These are phyloP conservation scores for Aspergillus arachidicola DNA, from an alignment of 2,329 filamentous ascomycete species.

Conservation along the genomic window DNA sequence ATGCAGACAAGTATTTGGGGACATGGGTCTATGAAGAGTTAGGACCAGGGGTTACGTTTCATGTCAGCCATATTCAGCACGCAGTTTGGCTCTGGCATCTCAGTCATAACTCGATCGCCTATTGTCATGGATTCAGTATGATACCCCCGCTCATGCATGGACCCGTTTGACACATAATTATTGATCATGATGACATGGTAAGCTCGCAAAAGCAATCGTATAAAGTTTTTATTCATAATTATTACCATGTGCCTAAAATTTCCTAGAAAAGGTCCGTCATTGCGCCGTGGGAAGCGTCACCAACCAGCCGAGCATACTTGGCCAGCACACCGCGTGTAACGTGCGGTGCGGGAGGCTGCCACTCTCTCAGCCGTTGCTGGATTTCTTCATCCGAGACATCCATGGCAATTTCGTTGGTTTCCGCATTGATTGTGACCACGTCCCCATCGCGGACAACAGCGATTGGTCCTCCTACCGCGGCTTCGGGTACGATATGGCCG, in stretches of 20 bases:
- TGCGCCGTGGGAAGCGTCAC: slow-evolving; percentile 88
- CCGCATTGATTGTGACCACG: slow-evolving; percentile 81
- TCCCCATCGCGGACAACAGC: slow-evolving; percentile 81
- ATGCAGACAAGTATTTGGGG: background rate
- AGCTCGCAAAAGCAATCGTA: background rate
- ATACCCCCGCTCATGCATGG: too few relatives aligned
- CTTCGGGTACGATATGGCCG: slow-evolving; percentile 89
- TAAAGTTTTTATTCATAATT: background rate
- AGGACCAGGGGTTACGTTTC: too few relatives aligned
- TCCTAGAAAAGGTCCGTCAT: slow-evolving; percentile 74
- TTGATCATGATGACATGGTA: background rate
- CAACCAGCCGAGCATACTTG: slow-evolving; percentile 86
- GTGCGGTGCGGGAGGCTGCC: slow-evolving; percentile 70
- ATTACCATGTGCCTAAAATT: background rate
- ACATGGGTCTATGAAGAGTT: too few relatives aligned
- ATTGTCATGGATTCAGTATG: background rate
- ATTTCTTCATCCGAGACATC: slow-evolving; percentile 73
- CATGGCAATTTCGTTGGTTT: slow-evolving; percentile 72
- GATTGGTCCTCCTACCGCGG: slow-evolving; percentile 84
- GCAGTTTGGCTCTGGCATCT: too few relatives aligned
- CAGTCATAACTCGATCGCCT: background rate
- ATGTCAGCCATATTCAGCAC: background rate
- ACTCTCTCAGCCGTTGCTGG: slow-evolving; percentile 61
- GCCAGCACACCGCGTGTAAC: slow-evolving; percentile 83
- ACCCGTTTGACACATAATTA: background rate